Base-by-base conservation (phyloP, 2,329 filamentous ascomycete genomes). In the Dichotomopilus funicola region DNA sequence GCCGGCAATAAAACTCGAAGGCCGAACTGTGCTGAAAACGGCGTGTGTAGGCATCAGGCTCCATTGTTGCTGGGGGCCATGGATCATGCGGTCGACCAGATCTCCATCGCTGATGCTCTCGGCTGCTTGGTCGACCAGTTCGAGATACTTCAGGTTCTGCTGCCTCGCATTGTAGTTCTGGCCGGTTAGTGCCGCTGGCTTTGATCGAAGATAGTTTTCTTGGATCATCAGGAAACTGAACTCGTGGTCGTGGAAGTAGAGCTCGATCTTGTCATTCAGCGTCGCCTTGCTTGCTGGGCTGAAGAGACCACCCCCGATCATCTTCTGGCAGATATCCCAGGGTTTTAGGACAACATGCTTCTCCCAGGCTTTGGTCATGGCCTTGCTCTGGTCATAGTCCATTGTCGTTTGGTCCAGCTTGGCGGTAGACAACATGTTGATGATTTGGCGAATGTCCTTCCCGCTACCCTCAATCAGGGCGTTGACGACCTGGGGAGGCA, bases 161-260 rank as follows among this genome's bases (percentile, higher is more conserved):
- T 92, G 86, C 60, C 82, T 83, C 56, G 80, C 82, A 41, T 76
- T 77, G 67, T 85, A 86, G 19, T 74, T 72, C 47, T 75, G 73
- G 50, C 76, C 78, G 58, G 76, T 80, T 3, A 88, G 75, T 10
- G 87, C 75, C 4, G 72, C 78, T 3, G 94, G 94, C 58, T 85
- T 89, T 1, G 90, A 91, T 60, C 84, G 87, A 10, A 99, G 78
- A 64, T 99, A 99, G 68, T 99, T 99, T 71, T 99, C 95, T 69
- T 99, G 94, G 47, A 99, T 85, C 94, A 99, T 97, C 52, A 99
- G 77, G 67, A 86, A 94, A 66, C 91, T 96, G 73, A 97, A 95
- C 65, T 99, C 94, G 67, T 99, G 94, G 65, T 99, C 94, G 70
- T 99, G 97, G 78, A 99, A 99, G 71, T 99, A 99, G 1, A 99